phyloP scores from a whole-genome alignment of 495 filamentous ascomycete species.

The Astrothelium macrocarpum region DNA sequence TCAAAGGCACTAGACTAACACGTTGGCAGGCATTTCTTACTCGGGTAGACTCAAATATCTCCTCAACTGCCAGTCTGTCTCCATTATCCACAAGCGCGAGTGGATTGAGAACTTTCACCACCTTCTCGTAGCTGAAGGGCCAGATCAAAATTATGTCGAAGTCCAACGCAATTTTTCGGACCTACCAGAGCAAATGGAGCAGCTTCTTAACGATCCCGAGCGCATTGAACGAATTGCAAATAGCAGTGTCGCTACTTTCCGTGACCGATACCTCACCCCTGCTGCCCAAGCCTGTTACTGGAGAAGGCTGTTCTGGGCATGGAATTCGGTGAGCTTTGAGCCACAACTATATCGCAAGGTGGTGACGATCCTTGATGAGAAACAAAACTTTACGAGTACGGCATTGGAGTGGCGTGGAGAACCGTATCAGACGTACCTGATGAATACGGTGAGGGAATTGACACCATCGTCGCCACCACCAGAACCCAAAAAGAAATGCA shows the following conservation, averaged over 20 bases:
- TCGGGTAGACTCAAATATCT: slow-evolving; percentile 27
- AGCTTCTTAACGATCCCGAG: slow-evolving; percentile 18
- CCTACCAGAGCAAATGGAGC: slow-evolving; percentile 18
- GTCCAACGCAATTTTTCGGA: slow-evolving; percentile 24
- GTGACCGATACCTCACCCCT: slow-evolving; percentile 12
- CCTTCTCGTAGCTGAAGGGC: slow-evolving; percentile 21
- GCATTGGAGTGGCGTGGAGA: neutral
- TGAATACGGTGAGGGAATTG: neutral
- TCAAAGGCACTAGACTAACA: slow-evolving; percentile 32
- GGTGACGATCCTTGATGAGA: neutral
- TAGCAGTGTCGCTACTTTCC: slow-evolving; percentile 7
- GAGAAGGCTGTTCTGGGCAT: slow-evolving; percentile 8
- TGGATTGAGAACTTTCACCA: slow-evolving; percentile 23
- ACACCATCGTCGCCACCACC: neutral
- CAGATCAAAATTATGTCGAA: slow-evolving; percentile 23
- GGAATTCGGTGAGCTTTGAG: slow-evolving; percentile 9
- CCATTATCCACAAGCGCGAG: slow-evolving; percentile 17
- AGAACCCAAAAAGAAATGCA: neutral
- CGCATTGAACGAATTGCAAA: slow-evolving; percentile 11
- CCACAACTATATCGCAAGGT: neutral
- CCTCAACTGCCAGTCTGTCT: slow-evolving; percentile 23
- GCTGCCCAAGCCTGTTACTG: slow-evolving; percentile 17
- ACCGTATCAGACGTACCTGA: slow-evolving; percentile 1
- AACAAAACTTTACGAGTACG: neutral
- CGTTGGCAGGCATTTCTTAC: slow-evolving; percentile 13